Evolutionary conservation across 768 basidiomycete species (phyloP), one percentile per base, ranked within the genome.

Genomic region (Boletus pseudopeckii): DNA sequence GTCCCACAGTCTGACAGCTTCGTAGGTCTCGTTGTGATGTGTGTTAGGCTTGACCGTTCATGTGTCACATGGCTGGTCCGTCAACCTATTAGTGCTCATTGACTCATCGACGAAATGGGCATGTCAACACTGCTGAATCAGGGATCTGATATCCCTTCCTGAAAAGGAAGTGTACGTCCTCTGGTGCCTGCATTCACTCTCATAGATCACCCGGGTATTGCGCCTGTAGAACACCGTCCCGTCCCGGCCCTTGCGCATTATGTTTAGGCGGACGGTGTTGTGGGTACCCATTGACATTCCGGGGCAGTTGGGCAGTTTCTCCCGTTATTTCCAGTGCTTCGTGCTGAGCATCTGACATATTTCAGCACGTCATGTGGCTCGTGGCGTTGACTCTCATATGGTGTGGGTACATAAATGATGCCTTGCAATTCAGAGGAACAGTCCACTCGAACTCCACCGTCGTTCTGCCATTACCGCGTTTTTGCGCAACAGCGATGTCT

Each of bases 401-500:
- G 22, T 24, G 40, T 13, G 22, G 14, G 4, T 7, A 22, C 22
- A 41, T 22, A 14, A 41, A 41, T 22, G 13, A 41, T 8, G 1
- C 20, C 14, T 22, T 8, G 7, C 1, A 15, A 22, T 8, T 14
- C n/a, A 8, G 40, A 22, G 7, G 20, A 41, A 8, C 14, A 41
- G 20, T 14, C 9, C 40, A 22, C 14, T 22, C 22, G 14, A 41
- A 22, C 39, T 4, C 7, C 7, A 22, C 39, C 11, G 13, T 14
- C 13, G 2, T 14, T 22, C 13, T 8, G 20, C 13, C 13, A 22
- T 41, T 40, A 13, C 36, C 15, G 30, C 17, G 17, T 17, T 36
- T 36, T 36, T 36, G 36, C 36, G 36, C 36, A 36, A 17, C 36
- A 17, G 17, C 38, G 22, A 60, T 63, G 61, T 63, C 40, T 0